Base-by-base conservation (phyloP, 2,329 filamentous ascomycete genomes). In the Hirsutella rhossiliensis region DNA sequence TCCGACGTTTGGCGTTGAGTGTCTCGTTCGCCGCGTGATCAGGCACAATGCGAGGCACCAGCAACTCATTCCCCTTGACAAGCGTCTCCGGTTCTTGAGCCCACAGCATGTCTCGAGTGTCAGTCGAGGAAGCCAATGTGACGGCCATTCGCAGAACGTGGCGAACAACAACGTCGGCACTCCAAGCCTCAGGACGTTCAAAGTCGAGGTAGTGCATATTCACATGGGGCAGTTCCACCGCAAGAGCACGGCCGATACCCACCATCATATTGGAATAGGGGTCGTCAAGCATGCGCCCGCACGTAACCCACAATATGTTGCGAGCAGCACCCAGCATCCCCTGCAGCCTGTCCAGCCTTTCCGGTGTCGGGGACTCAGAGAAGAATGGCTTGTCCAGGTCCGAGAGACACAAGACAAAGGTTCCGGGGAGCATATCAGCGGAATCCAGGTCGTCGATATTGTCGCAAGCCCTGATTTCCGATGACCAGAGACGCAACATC, bases 291-390 rank as follows among this genome's bases (percentile, higher is more conserved):
- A 47, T 45, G 9, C 49, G 44, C 28, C 54, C 54, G 27, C 46
- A 44, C 4, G 55, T 54, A n/a, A 51, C 51, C 53, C 53, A 57
- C 5, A 57, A 36, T 1, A 57, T 45, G 5, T 43, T 47, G 19
- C 43, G 47, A 7, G 45, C 47, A 2, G 46, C 36, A 0, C 45
- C 45, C 28, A 50, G 49, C 11, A 56, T 18, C 27, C 43, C 23
- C 40, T 55, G 51, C 32, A 55, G 9, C 23, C 43, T 43, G 19
- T 49, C 41, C 45, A 55, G 43, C 1, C 46, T 51, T 5, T 43
- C 42, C 57, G 66, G 41, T 0, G 54, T 47, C 28, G 72, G 56
- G 17, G 62, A 58, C 6, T 56, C 34, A 6, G 34, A 53, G 17
- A 62, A 51, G 17, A 63, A 52, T 4, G 50, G 43, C 36, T 48